Evolutionary conservation across 345 rosid species (phyloP).

Genomic region (Kandelia obovata): DNA sequence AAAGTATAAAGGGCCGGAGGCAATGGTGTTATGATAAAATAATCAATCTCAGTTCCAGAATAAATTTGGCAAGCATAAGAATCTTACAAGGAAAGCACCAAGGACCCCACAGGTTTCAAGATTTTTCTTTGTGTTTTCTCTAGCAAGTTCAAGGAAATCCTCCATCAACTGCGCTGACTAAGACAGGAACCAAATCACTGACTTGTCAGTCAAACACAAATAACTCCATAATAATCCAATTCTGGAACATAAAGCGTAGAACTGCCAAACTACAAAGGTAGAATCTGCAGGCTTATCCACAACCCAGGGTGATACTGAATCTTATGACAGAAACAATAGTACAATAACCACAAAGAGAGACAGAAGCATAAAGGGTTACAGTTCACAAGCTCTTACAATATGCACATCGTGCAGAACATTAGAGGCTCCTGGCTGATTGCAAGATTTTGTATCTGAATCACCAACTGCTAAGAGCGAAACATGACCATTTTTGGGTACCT

Average conservation of each 20-base stretch:
- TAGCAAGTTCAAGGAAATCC: constrained; percentile 80
- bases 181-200: too few species aligned
- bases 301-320: neutral
- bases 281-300: neutral
- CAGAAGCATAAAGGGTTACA: neutral
- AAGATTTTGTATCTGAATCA: constrained; percentile 26
- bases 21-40: too few species aligned
- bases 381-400: constrained; percentile 48
- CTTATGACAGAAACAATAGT: neutral
- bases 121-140: constrained; percentile 78
- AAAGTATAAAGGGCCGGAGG: too few species aligned
- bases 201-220: too few species aligned
- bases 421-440: constrained; percentile 29
- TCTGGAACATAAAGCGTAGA: too few species aligned
- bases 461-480: constrained; percentile 44
- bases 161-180: constrained; percentile 72
- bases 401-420: constrained; percentile 60
- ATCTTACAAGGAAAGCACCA: constrained; percentile 38
- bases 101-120: constrained; percentile 92
- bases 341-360: neutral
- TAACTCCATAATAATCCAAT: too few species aligned
- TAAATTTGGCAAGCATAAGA: too few species aligned
- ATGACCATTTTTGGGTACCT: constrained; percentile 39
- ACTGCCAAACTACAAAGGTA: too few species aligned
- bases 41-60: too few species aligned